phyloP scores from a whole-genome alignment of 306 rosid genomes.

The Rosa persica region DNA sequence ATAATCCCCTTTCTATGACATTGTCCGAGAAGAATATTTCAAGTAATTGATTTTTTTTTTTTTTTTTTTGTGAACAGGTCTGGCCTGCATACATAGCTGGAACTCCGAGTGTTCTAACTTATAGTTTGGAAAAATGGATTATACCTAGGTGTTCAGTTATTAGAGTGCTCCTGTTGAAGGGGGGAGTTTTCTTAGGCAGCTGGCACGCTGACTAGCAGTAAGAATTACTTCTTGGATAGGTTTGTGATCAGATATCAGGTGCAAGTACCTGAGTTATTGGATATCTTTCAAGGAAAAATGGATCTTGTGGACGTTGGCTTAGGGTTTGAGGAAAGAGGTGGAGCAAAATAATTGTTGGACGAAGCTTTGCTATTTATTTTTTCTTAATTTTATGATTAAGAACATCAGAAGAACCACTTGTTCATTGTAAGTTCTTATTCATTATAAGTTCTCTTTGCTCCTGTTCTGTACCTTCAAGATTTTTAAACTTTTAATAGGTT shows the following conservation, averaged over 20 bases:
- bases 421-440: no score
- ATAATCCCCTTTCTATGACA: constrained; percentile 23
- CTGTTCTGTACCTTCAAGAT: neutral
- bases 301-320: neutral
- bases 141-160: constrained; percentile 49
- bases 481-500: neutral
- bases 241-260: constrained; percentile 4
- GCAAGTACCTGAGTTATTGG: constrained; percentile 6
- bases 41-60: constrained; percentile 23
- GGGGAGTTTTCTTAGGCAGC: neutral
- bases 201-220: neutral
- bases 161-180: constrained; percentile 28
- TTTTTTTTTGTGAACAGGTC: constrained; percentile 11
- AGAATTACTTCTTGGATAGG: neutral
- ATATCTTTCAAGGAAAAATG: constrained; percentile 1
- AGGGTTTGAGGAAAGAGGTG: neutral
- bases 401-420: neutral
- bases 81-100: constrained; percentile 19
- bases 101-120: constrained; percentile 1
- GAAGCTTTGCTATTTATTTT: neutral
- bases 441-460: neutral
- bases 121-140: constrained; percentile 36
- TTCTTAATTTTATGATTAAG: neutral
- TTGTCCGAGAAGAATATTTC: constrained; percentile 21
- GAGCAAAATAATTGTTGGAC: neutral